phyloP scores from a whole-genome alignment of 2,329 filamentous ascomycete species.

The Cadophora gregata region DNA sequence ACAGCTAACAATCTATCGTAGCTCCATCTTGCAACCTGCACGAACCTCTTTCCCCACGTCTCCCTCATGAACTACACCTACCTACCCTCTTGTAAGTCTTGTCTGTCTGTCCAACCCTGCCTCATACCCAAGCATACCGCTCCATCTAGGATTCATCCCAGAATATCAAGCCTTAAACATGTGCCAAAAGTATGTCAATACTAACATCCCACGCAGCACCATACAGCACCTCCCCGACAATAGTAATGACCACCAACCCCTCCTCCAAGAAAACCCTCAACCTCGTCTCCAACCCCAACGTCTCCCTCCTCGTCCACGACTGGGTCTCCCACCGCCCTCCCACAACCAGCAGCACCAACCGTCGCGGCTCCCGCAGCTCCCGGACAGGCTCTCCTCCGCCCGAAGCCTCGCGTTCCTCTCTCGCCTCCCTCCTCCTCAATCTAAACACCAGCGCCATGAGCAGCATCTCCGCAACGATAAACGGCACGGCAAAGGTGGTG shows the following conservation, averaged over 20 bases:
- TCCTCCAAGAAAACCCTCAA: slow-evolving; percentile 82
- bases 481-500: slow-evolving; percentile 80
- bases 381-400: slow-evolving; percentile 59
- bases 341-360: slow-evolving; percentile 62
- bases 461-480: slow-evolving; percentile 91
- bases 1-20: slow-evolving; percentile 46
- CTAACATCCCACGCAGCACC: slow-evolving; percentile 49
- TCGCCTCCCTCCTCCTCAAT: slow-evolving; percentile 85
- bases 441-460: slow-evolving; percentile 89
- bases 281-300: slow-evolving; percentile 81
- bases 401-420: slow-evolving; percentile 73
- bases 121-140: not conserved
- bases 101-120: not conserved
- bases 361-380: slow-evolving; percentile 63
- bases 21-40: slow-evolving; percentile 95
- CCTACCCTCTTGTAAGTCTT: slow-evolving; percentile 65
- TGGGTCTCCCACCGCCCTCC: slow-evolving; percentile 95
- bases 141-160: too few species aligned
- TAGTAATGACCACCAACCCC: slow-evolving; percentile 91
- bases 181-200: not conserved
- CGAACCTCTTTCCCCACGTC: slow-evolving; percentile 83
- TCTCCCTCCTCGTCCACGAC: slow-evolving; percentile 95
- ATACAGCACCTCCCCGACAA: slow-evolving; percentile 74
- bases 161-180: too few species aligned
- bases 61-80: slow-evolving; percentile 99